Percentiles rank a stretch among this genome's conserved stretches.
These are phyloP conservation scores for Mortierella sp. DNA, from an alignment of 371 early-diverging fungal genomes.

Conservation along the genomic window DNA sequence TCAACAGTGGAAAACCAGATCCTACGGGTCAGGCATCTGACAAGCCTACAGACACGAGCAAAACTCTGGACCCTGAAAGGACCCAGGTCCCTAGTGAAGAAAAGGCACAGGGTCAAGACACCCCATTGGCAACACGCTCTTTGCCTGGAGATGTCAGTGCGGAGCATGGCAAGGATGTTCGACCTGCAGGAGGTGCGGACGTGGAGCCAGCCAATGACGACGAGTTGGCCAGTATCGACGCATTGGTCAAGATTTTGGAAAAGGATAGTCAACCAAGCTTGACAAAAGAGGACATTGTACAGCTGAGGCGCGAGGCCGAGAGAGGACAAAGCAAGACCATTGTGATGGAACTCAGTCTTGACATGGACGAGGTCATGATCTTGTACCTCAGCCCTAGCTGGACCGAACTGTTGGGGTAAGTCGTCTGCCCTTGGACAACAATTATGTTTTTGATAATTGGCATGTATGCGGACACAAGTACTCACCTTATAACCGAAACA, in stretches of 20 bases:
- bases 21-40: background rate
- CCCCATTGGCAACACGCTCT: background rate
- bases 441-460: no score
- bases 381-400: conserved; percentile 72
- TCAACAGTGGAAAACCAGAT: conserved; percentile 19
- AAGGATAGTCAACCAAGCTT: conserved; percentile 26
- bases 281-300: conserved; percentile 52
- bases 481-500: background rate
- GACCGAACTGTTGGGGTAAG: conserved; percentile 68
- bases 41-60: background rate
- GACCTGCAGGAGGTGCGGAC: background rate
- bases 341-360: conserved; percentile 71
- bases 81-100: background rate
- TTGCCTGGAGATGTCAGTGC: background rate
- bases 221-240: conserved; percentile 24
- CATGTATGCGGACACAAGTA: background rate
- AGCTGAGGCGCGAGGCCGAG: conserved; percentile 63
- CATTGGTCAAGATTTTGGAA: conserved; percentile 28
- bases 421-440: no score
- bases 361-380: conserved; percentile 53
- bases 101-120: background rate
- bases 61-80: background rate
- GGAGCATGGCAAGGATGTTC: background rate
- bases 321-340: conserved; percentile 68
- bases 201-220: conserved; percentile 2